Evolutionary conservation across 2,329 filamentous ascomycete species (phyloP).

Genomic region (Trichoderma hamatum): DNA sequence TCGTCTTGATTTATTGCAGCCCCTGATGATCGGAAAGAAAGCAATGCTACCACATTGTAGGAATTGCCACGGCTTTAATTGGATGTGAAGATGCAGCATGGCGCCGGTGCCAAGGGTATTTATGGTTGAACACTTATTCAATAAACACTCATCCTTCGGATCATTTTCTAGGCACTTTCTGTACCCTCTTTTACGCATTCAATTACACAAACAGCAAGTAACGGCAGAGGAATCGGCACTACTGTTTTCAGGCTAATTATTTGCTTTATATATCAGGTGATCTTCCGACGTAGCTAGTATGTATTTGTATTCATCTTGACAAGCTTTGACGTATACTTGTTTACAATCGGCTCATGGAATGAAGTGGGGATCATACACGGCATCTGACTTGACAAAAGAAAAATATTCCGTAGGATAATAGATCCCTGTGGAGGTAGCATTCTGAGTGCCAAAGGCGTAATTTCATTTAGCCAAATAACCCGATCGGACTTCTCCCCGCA

Average conservation of each 20-base stretch:
- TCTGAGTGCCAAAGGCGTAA: neutral
- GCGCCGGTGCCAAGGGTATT: neutral
- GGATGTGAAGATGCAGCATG: neutral
- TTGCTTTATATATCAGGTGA: neutral
- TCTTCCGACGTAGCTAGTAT: neutral
- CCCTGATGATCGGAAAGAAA: neutral
- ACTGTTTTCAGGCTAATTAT: constrained; percentile 9
- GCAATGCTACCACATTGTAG: neutral
- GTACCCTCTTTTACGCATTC: too few relatives aligned
- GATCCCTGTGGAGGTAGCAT: constrained; percentile 12
- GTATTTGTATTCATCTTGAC: neutral
- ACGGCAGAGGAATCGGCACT: neutral
- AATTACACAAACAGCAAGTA: neutral
- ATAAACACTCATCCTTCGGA: neutral
- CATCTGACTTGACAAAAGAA: neutral
- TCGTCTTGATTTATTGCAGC: neutral
- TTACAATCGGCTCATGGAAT: neutral
- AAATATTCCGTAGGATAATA: constrained; percentile 22
- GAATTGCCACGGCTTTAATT: rapidly evolving
- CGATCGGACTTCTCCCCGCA: constrained; percentile 16
- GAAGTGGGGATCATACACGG: neutral
- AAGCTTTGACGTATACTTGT: neutral
- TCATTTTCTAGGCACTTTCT: neutral
- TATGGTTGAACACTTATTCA: neutral
- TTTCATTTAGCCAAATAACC: constrained; percentile 15